Evolutionary conservation across 805 yeast species (phyloP), one percentile per base, ranked within the genome.

Genomic region (Candida corydali): DNA sequence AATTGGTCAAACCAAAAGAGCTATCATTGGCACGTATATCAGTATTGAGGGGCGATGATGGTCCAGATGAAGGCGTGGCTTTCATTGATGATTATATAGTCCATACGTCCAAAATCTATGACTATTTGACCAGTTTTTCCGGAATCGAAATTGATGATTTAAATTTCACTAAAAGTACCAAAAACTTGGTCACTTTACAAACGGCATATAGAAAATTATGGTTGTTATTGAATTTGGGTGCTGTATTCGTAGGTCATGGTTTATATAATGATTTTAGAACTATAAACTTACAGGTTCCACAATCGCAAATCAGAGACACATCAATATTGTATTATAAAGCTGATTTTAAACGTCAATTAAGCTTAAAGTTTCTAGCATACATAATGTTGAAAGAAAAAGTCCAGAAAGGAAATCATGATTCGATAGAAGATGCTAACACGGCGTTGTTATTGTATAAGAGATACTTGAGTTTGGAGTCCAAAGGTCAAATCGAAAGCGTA

Each of bases 101-200:
- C 5, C 85, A 87, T 23, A 74, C 75, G 15, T 78, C 76, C 34
- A 76, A 69, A 17, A 82, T 93, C 36, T 77, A 82, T 37, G 95
- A 93, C 57, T 89, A 93, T 51, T 68, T 91, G 45, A 94, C 99
- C 0, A 78, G 80, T 9, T 93, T 75, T 49, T 87, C 96, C 9
- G 99, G 99, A n/a, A 89, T 93, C 36, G 87, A 85, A 47, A 82
- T 82, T 0, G 96, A 95, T 1, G 98, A 94, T 59, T 66, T 93
- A 42, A 86, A 87, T 53, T 85, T 91, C 1, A 52, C 55, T 4
- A 63, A 54, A 5, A 84, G 96, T 16, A 59, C 67, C 4, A 80
- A 80, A 48, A 72, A 84, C 3, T 69, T 94, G 30, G 96, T 89
- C 1, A 75, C 85, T 0, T 64, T 85, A 39, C 91, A 85, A 50